Evolutionary conservation across 768 basidiomycete species (phyloP).

Genomic region (Boletus pseudopeckii): DNA sequence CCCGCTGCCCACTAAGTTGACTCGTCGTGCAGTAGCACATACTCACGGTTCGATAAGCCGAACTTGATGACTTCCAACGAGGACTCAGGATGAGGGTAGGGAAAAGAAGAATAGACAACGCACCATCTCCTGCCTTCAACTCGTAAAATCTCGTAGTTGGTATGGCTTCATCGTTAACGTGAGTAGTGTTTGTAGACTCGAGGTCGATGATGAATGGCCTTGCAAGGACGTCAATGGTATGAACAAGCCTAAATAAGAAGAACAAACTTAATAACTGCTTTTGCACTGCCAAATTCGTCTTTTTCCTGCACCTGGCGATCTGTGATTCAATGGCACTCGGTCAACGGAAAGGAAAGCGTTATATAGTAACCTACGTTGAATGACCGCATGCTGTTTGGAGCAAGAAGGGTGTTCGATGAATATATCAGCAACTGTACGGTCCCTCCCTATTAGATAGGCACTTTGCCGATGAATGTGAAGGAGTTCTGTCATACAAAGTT

Average conservation of each 20-base stretch:
- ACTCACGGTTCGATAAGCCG: constrained; percentile 76
- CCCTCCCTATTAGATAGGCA: constrained; percentile 90
- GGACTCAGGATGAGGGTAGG: constrained; percentile 6
- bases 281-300: constrained; percentile 80
- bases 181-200: constrained; percentile 95
- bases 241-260: not conserved
- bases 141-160: constrained; percentile 88
- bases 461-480: constrained; percentile 93
- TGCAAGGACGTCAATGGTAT: constrained; percentile 4
- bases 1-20: constrained; percentile 36
- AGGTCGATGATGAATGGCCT: constrained; percentile 98
- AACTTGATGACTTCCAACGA: constrained; percentile 71
- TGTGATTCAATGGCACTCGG: constrained; percentile 25
- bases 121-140: constrained; percentile 75
- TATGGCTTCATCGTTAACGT: constrained; percentile 83
- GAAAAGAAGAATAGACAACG: constrained; percentile 20
- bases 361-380: constrained; percentile 65
- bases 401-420: constrained; percentile 93
- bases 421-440: constrained; percentile 82
- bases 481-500: constrained; percentile 51
- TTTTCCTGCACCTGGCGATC: constrained; percentile 83
- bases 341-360: not conserved
- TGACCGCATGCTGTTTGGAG: constrained; percentile 96
- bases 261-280: constrained; percentile 79
- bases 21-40: constrained; percentile 83